Evolutionary conservation across 768 basidiomycete species (phyloP).

Genomic region (Kockovaella imperatae): DNA sequence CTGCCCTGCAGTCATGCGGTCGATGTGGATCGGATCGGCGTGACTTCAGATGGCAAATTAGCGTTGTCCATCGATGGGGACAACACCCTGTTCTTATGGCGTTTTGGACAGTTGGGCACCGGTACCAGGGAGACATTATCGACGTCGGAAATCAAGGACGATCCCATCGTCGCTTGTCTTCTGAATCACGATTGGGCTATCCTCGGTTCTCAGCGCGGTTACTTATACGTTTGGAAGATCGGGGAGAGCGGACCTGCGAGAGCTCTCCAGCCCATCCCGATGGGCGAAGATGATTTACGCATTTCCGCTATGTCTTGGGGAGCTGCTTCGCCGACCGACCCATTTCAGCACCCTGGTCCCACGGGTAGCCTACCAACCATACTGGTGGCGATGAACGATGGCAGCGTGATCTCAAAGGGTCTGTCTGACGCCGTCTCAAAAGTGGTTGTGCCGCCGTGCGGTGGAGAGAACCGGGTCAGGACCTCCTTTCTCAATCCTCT

Average conservation of each 20-base stretch:
- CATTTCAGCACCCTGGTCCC: too few species aligned
- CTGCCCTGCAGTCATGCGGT: conserved; percentile 72
- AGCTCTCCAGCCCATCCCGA: background rate
- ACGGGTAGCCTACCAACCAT: too few species aligned
- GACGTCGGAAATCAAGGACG: background rate
- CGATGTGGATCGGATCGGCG: conserved; percentile 72
- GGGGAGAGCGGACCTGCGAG: conserved; percentile 5
- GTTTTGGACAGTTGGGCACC: conserved; percentile 42
- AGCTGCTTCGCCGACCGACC: too few species aligned
- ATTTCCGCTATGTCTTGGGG: too few species aligned
- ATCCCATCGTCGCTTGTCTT: conserved; percentile 9
- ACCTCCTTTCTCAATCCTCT: too few species aligned
- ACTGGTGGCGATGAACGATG: too few species aligned
- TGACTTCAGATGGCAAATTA: conserved; percentile 59
- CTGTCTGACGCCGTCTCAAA: too few species aligned
- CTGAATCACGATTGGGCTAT: conserved; percentile 3
- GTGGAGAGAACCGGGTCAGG: too few species aligned
- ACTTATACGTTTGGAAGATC: conserved; percentile 1
- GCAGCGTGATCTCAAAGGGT: too few species aligned
- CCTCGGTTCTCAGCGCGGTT: conserved; percentile 6
- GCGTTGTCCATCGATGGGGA: conserved; percentile 67
- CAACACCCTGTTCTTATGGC: conserved; percentile 70
- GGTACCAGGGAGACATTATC: conserved; percentile 24
- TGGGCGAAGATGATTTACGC: too few species aligned
- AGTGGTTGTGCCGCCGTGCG: too few species aligned